Base-by-base conservation (phyloP, 2,329 filamentous ascomycete species). In the Fusarium nodosum region DNA sequence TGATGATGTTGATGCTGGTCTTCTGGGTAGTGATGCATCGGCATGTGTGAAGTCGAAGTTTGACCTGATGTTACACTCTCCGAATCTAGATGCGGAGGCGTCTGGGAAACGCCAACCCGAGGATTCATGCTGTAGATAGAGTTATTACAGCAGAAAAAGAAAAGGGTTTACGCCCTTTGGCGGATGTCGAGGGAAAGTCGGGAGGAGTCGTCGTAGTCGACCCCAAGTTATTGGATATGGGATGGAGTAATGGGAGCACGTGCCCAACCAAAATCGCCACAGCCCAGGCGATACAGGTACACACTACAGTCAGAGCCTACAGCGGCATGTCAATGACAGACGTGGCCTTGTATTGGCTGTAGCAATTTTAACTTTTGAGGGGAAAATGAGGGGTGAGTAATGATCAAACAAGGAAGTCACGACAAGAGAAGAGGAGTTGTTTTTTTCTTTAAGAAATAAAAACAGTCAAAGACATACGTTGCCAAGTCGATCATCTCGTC, bases 1-100 rank as follows among this genome's bases (percentile, higher is more conserved):
- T 33, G 48, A n/a, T 56, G 42, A 13, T 58, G 33, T 15, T 62
- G 55, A 12, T 45, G 45, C 7, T 61, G 59, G 10, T 67, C 57
- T 31, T 51, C 76, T 56, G 30, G 77, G 60, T 31, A 77, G 33
- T 53, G 67, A 51, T 54, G 69, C 20, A 72, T 56, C 11, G 69
- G 64, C 64, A 72, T 58, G 9, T 56, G 68, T 22, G 69, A 72
- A 16, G 45, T 31, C 20, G 68, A 51, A n/a, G 70, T 71, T 33
- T 54, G 64, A 39, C n/a, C 36, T 16, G 38, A 71, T 41, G 50
- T 47, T 24, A 62, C 59, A 39, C 60, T 73, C 33, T 64, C 58
- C 54, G 60, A 44, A 28, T 64, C 64, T 34, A 66, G 13, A 36
- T 56, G 56, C 48, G 51, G 55, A 53, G 69, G 52, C 22, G 64